Base-by-base conservation (phyloP, 345 rosid genomes). In the Angophora floribunda region DNA sequence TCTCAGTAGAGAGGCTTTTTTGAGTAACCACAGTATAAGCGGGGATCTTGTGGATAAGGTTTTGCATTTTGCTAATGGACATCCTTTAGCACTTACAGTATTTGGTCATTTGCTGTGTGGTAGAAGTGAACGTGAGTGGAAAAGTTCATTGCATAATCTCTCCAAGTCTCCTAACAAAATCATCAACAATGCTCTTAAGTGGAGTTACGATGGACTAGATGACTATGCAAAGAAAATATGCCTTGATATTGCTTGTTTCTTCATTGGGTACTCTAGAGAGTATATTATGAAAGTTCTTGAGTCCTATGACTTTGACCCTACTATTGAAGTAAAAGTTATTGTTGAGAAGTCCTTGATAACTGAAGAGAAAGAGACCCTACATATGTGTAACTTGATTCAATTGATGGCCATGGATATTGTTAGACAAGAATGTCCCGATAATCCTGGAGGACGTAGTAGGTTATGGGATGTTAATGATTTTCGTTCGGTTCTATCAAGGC, bases 141-240 rank as follows among this genome's bases (percentile, higher is more conserved):
- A 53, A 53, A 53, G 57, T 53, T 0, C 4, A 3, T 7, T 53
- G 9, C 0, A 3, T 19, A 19, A 0, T 19, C 24, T 53, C 0
- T 0, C 4, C 24, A 19, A 53, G 0, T 0, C 7, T 53, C 57
- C 0, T 53, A 19, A 53, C 0, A 19, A 53, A 0, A 7, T 0
- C 57, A 7, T 0, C 57, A 7, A 53, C 19, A 24, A 53, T 53
- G 0, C 9, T 53, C 0, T 53, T 53, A 53, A 53, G 57, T 53
- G 57, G 57, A 53, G 24, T 19, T 53, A 53, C 0, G 22, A 19
- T 19, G 57, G 57, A 53, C 57, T 53, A 19, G 57, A 53, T 0
- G 24, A 53, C 57, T 0, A 53, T 53, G 57, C 9, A 53, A 53
- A 53, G 57, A 6, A 53, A 53, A 19, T 53, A 24, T 53, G 0